Evolutionary conservation across 495 filamentous ascomycete genomes (phyloP), one percentile per base, ranked within the genome.

Genomic region (Penicillium maclennaniae): DNA sequence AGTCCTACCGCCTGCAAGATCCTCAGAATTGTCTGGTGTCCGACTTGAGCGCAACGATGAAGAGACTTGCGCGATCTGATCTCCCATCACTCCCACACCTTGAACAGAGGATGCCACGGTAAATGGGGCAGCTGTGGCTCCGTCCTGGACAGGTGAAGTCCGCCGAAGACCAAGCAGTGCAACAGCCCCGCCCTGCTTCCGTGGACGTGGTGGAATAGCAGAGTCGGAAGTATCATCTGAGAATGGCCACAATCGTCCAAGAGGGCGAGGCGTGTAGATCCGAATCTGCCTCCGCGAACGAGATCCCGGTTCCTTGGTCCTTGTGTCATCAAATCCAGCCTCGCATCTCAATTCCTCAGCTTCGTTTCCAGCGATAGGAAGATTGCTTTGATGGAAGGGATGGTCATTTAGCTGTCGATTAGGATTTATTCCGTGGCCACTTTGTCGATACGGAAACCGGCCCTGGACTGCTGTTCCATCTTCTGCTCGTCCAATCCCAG

Each of bases 381-480:
- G 56, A 34, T 42, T 58, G 47, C 48, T 50, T 26, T 50, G 60
- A 49, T 72, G 67, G 38, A 74, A 76, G 4, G 69, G 67, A 41
- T 76, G 72, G 15, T 69, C 61, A 3, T 73, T 55, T 28, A 72
- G 43, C 28, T 55, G 47, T 23, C 62, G 61, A 17, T 49, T 53
- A 6, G 61, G 38, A 39, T 61, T 59, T 47, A 59, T 60, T 1
- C 70, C 70, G 62, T 76, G 71, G 0, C 68, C 71, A 58, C 73
- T 76, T 27, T 70, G 67, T 47, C 73, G 56, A 49, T 62, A 55
- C 0, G 67, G 69, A 31, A 76, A 74, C 17, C 68, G 62, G 23
- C 73, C 73, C 25, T 68, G 65, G 4, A 76, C 66, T 9, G 60
- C 47, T 4, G 71, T 74, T 14, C 69, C 71, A 61, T 73, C 70